Base-by-base conservation (phyloP, 2,329 filamentous ascomycete genomes). In the Xylariaceae sp. region DNA sequence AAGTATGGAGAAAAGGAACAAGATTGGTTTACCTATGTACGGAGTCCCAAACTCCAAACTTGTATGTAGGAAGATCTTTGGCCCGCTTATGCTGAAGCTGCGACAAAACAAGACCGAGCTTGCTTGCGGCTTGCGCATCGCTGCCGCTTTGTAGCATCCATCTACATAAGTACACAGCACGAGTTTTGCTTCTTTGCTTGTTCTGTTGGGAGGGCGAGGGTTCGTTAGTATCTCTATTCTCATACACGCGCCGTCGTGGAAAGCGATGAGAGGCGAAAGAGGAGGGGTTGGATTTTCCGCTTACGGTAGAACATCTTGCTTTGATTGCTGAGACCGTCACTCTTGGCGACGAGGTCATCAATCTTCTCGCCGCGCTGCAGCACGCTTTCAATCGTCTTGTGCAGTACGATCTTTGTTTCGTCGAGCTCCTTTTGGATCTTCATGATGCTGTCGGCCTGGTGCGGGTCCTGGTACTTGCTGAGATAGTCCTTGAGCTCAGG, bases 281-380 rank as follows among this genome's bases (percentile, higher is more conserved):
- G 4, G 42, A 39, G 32, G 12, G 32, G 26, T 27, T 30, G 12
- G 32, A 34, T 34, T 34, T 34, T 39, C 19, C 7, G 47, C 79
- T 65, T 72, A 87, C 87, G 90, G 73, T 97, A 97, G 72, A 99
- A 99, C 87, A 95, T 92, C 81, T 96, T 97, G 76, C 90, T 96
- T 78, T 94, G 88, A 48, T 84, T 83, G 73, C 89, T 95, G 67
- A 99, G 74, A 9, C 86, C 89, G 65, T 96, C 90, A 67, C 89
- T 95, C 83, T 97, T 97, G 61, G 86, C 86, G 45, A 97, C 92
- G 64, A 99, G 74, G 65, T 88, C 89, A 69, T 97, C 92, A 64
- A 99, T 90, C 81, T 96, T 97, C 83, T 97, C 91, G 42, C 91
- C 94, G 59, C 94, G 83, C 77, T 96, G 87, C 67, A 96, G 73